A percentile compares a stretch with the other conserved stretches of the same genome.
Conservation (phyloP, 2,329 filamentous ascomycete species). For the Gyromitra esculenta region DNA sequence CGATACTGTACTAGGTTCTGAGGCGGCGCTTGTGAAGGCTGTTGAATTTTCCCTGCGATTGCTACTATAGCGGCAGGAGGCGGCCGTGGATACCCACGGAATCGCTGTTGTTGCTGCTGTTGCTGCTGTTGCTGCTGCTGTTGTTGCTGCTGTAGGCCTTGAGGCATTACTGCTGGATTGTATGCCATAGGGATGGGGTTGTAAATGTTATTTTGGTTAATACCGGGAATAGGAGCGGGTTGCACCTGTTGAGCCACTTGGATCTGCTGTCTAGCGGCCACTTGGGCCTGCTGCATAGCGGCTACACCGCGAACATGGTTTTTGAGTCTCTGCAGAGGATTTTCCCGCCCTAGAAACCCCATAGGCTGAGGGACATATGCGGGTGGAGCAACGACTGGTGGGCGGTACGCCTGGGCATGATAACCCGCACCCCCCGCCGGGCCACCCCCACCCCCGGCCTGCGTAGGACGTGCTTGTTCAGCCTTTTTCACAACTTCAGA, state of each 20-base stretch:
- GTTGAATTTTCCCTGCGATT: slow-evolving; percentile 11
- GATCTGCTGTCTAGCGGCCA: too few species aligned
- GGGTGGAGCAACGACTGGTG: slow-evolving; percentile 84
- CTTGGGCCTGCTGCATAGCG: not conserved
- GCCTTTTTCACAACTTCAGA: slow-evolving; percentile 66
- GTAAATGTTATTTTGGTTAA: slow-evolving; percentile 26
- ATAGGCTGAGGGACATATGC: slow-evolving; percentile 63
- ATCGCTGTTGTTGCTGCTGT: not conserved
- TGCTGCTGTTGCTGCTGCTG: too few species aligned
- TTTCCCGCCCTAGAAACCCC: slow-evolving; percentile 4
- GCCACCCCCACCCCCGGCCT: slow-evolving; percentile 60
- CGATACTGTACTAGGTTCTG: slow-evolving; percentile 41
- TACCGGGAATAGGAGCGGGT: slow-evolving; percentile 14
- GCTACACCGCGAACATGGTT: slow-evolving; percentile 27
- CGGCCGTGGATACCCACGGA: slow-evolving; percentile 13
- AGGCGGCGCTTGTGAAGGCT: slow-evolving; percentile 14
- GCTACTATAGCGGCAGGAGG: not conserved
- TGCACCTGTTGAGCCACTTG: not conserved
- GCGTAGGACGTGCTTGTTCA: slow-evolving; percentile 69
- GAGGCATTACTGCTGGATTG: slow-evolving; percentile 17
- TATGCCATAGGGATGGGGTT: slow-evolving; percentile 25
- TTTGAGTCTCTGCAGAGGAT: slow-evolving; percentile 21
- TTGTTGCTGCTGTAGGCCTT: not conserved
- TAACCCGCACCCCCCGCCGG: slow-evolving; percentile 7
- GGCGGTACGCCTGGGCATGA: slow-evolving; percentile 65